A percentile compares a stretch with the other conserved stretches of the same genome.
phyloP scores from a whole-genome alignment of 2,329 filamentous ascomycete genomes.

The Fusarium sp. region DNA sequence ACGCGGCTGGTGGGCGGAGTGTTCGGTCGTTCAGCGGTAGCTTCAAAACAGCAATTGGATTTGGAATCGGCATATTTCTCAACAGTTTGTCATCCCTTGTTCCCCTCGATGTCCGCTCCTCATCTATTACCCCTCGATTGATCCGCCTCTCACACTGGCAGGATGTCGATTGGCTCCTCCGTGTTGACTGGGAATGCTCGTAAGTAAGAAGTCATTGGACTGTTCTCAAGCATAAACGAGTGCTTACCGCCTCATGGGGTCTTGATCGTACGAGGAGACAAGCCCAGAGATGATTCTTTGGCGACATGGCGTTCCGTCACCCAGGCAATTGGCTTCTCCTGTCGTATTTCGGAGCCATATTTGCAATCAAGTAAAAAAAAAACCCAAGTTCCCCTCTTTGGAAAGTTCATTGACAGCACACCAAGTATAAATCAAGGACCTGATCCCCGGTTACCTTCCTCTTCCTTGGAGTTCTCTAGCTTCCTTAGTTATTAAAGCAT shows the following conservation, averaged over 20 bases:
- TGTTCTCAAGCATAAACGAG: conserved; percentile 10
- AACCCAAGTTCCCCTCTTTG: background rate
- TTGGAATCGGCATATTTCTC: conserved; percentile 38
- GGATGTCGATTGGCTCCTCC: background rate
- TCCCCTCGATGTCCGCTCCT: background rate
- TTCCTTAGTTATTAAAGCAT: conserved; percentile 1
- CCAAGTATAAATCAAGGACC: conserved; percentile 27
- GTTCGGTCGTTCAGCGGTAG: conserved; percentile 44
- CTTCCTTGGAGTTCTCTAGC: conserved; percentile 3
- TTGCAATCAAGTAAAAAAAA: conserved; percentile 7
- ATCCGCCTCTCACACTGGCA: background rate
- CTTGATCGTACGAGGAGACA: background rate
- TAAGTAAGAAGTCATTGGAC: background rate
- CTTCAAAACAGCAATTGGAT: conserved; percentile 46
- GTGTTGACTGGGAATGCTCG: conserved; percentile 4
- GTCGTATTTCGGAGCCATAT: background rate
- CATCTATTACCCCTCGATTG: background rate
- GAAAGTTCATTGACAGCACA: background rate
- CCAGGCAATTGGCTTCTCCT: conserved; percentile 7
- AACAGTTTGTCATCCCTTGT: conserved; percentile 1
- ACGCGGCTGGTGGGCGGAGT: conserved; percentile 42
- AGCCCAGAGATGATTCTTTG: background rate
- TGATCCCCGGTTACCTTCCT: background rate
- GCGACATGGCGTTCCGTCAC: background rate
- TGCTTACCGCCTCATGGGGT: background rate